These are phyloP conservation scores for Cubamyces sp. DNA, from an alignment of 768 basidiomycete species.

Conservation along the genomic window DNA sequence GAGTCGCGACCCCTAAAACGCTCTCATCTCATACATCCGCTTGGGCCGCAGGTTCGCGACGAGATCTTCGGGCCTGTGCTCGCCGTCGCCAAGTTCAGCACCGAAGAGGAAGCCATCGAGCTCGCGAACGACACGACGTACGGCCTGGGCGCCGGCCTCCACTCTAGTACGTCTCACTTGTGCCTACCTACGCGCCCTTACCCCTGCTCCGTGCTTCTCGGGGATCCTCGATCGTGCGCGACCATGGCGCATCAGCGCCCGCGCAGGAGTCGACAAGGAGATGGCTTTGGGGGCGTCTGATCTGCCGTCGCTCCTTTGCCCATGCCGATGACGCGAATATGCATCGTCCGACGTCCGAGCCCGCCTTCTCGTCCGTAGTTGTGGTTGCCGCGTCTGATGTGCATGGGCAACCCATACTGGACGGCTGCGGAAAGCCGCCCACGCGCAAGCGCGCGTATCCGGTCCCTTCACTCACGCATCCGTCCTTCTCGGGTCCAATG, in stretches of 20 bases:
- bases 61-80: constrained; percentile 97
- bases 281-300: background rate
- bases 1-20: too few relatives aligned
- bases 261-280: background rate
- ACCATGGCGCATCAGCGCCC: background rate
- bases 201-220: constrained; percentile 4
- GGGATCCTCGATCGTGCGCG: background rate
- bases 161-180: constrained; percentile 63
- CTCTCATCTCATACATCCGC: background rate
- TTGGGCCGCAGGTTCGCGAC: constrained; percentile 26
- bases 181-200: background rate
- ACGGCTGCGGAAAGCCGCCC: too few relatives aligned
- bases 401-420: background rate
- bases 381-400: background rate
- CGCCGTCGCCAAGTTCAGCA: constrained; percentile 78
- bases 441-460: too few relatives aligned
- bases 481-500: background rate
- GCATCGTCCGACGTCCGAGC: background rate
- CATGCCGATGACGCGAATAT: background rate
- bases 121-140: constrained; percentile 89
- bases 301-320: background rate
- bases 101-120: constrained; percentile 83
- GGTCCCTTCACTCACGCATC: too few relatives aligned
- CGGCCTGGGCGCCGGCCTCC: constrained; percentile 90
- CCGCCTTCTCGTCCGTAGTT: background rate